Conservation (phyloP, 2,329 filamentous ascomycete genomes). For the Ambrosiella beaveri region DNA sequence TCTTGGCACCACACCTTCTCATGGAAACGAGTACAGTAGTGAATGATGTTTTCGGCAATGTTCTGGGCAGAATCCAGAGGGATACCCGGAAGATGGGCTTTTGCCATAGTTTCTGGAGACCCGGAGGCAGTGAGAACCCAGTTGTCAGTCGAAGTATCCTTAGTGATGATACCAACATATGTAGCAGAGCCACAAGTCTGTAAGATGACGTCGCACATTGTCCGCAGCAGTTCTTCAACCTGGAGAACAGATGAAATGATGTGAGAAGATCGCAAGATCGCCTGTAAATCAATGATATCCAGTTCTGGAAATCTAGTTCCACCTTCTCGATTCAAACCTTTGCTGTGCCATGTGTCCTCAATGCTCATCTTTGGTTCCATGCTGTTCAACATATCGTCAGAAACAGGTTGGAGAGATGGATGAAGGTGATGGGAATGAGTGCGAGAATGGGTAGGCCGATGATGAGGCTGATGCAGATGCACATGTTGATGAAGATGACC, state of each 20-base stretch:
- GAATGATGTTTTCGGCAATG: constrained; percentile 59
- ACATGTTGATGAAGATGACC: not conserved
- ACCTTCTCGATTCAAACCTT: constrained; percentile 26
- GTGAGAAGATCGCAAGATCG: constrained; percentile 62
- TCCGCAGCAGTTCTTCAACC: constrained; percentile 58
- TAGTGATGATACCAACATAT: constrained; percentile 55
- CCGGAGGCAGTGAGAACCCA: constrained; percentile 64
- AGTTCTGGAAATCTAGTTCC: constrained; percentile 51
- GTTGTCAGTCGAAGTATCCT: constrained; percentile 38
- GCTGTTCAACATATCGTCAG: not conserved
- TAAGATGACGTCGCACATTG: constrained; percentile 66
- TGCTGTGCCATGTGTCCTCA: not conserved
- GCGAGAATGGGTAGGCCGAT: constrained; percentile 1
- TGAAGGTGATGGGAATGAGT: constrained; percentile 2
- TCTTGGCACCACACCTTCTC: constrained; percentile 61
- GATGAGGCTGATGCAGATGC: not conserved
- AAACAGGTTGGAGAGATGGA: not conserved
- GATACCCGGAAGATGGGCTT: constrained; percentile 47
- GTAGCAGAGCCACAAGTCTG: constrained; percentile 60
- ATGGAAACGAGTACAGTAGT: constrained; percentile 61
- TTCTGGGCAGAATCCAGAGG: constrained; percentile 47
- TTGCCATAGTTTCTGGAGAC: constrained; percentile 50
- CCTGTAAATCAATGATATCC: constrained; percentile 68
- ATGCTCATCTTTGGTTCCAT: not conserved
- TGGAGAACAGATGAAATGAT: constrained; percentile 63